Base-by-base conservation (phyloP, 805 yeast genomes). In the Wickerhamiella hasegawae region DNA sequence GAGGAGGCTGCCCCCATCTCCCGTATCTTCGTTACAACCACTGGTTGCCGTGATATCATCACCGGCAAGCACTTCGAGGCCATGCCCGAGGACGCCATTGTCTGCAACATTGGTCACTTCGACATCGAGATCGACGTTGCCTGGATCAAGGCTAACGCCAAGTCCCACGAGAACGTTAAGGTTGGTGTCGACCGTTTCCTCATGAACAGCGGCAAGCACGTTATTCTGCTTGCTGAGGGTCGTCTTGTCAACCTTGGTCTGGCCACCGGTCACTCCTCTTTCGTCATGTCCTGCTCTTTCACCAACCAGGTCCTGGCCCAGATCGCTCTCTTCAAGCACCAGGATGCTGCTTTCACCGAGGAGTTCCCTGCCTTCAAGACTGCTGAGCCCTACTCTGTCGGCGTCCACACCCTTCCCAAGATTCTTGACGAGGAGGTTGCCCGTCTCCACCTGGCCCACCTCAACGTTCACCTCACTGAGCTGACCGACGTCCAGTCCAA, bases 21-120 rank as follows among this genome's bases (percentile, higher is more conserved):
- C 63, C 97, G 90, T 72, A 80, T 87, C 65, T 90, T 87, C 52
- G 98, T 87, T 59, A 87, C 98, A 62, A 90, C 98, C 64, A 87
- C 98, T 49, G 98, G 98, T 60, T 84, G 96, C 72, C 83, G 97
- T 69, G 98, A 87, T 65, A 87, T 87, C 63, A 84, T 87, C 69
- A 77, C 79, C 49, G 80, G 81, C 57, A 69, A 67, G 53, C 93
- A 85, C 70, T 87, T 87, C 63, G 67, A 67, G 52, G 66, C 63
- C 53, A 90, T 87, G 98, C 96, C 96, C 66, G 94, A 87, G 67
- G 98, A 87, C 61, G 97, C 98, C 54, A 90, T 87, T 62, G 98
- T 87, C 47, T 90, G 95, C 71, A 87, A 87, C 92, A 87, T 87
- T 68, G 98, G 98, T 64, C 98, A 87, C 71, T 87, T 87, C 54